Base-by-base conservation (phyloP, 306 rosid genomes). In the Dryas drummondii region DNA sequence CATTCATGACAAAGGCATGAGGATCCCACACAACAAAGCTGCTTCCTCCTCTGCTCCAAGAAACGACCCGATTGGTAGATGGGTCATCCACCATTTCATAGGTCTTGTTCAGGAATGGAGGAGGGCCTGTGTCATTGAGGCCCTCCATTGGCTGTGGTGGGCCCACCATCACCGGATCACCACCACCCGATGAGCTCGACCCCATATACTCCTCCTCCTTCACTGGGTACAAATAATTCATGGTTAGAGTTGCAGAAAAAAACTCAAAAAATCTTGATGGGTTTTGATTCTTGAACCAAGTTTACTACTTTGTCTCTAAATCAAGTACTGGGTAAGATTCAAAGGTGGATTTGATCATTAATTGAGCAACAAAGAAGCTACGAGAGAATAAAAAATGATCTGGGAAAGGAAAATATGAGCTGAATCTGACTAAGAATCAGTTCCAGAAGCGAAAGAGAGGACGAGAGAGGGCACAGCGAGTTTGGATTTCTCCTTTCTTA, bases 11-110 rank as follows among this genome's bases (percentile, higher is more conserved):
- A 79, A 94, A 94, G 10, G 82, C 75, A 76, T 86, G 88, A 51
- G 91, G 90, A 79, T 94, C 97, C 91, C 91, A 91, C 63, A 94
- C 96, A 15, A 91, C 91, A 77, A 94, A 92, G 85, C 93, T 87
- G 4, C 77, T 7, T 37, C 97, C 99, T 6, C 82, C 87, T 70
- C 80, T 82, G 82, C 79, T 90, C 99, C 99, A 94, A 11, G 97
- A 90, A 52, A 94, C 84, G 47, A 92, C 52, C 76, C 78, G 89
- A 65, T 88, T 64, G 2, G 90, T 87, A 11, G 67, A 42, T 2
- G 86, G 86, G 73, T 94, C 91, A 40, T 88, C 99, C 68, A 94
- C 97, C 74, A 87, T 89, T 55, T 94, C 99, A 44, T 74, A 94
- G 0, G 96, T 88, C 87, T 94, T 94, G 59, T 90, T 90, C 22